Conservation (phyloP, 2,329 filamentous ascomycete genomes). For the Lachnellula suecica region DNA sequence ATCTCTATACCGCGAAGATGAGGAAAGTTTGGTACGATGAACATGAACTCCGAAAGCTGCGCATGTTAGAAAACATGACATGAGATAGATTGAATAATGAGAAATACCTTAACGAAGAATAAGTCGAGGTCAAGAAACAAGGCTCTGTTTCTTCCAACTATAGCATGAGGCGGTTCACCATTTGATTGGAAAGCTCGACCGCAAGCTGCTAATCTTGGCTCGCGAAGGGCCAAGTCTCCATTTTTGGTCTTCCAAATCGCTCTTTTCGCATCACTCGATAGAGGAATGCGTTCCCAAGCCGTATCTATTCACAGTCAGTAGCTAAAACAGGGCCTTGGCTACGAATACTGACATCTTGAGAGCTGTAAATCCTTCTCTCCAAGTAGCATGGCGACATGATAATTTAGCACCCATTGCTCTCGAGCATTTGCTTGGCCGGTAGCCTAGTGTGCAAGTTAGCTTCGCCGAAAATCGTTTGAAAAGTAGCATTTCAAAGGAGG, state of each 20-base stretch:
- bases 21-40: conserved; percentile 53
- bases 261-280: conserved; percentile 53
- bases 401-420: conserved; percentile 67
- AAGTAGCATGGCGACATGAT: conserved; percentile 60
- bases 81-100: neutral
- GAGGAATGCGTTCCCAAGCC: conserved; percentile 56
- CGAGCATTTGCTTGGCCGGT: conserved; percentile 55
- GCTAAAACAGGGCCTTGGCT: conserved; percentile 1
- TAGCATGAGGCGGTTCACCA: conserved; percentile 13
- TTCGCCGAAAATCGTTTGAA: too few relatives aligned
- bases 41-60: conserved; percentile 62
- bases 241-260: conserved; percentile 60
- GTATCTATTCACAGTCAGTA: conserved; percentile 44
- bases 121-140: conserved; percentile 54
- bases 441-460: too few relatives aligned
- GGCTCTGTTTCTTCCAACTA: conserved; percentile 21
- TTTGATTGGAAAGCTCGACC: conserved; percentile 49
- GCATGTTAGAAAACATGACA: conserved; percentile 21
- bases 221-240: conserved; percentile 54
- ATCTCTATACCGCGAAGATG: conserved; percentile 58
- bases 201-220: conserved; percentile 49
- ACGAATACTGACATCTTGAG: conserved; percentile 51
- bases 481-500: too few relatives aligned
- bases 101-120: conserved; percentile 66
- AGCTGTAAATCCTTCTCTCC: conserved; percentile 64